A percentile compares a stretch with the other conserved stretches of the same genome.
Conservation (phyloP, 1,284 basidiomycete species). For the Austroboletus niveus region DNA sequence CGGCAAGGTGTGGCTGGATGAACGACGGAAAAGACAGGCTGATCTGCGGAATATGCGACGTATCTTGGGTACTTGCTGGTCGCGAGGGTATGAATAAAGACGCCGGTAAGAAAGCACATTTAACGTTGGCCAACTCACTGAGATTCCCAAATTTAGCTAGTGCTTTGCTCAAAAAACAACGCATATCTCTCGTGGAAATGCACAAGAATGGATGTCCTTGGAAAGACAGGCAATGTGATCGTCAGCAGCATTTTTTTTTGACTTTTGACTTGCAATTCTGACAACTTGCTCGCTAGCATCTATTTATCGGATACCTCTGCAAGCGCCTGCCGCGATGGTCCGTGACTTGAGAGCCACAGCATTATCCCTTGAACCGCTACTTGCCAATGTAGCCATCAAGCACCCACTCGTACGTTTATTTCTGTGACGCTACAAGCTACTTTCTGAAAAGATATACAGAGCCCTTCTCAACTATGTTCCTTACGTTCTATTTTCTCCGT, state of each 20-base stretch:
- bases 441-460: constrained; percentile 33
- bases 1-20: constrained; percentile 75
- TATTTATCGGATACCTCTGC: constrained; percentile 71
- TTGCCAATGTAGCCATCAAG: constrained; percentile 56
- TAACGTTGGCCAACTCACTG: constrained; percentile 14
- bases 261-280: neutral
- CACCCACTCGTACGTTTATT: constrained; percentile 62
- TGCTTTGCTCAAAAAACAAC: constrained; percentile 70
- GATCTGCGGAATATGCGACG: constrained; percentile 64
- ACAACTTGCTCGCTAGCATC: constrained; percentile 44
- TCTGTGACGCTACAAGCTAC: neutral
- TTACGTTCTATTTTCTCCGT: constrained; percentile 40
- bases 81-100: constrained; percentile 67
- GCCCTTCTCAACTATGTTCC: constrained; percentile 43
- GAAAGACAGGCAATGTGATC: constrained; percentile 74
- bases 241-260: constrained; percentile 37
- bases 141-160: constrained; percentile 45
- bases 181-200: constrained; percentile 54
- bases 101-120: constrained; percentile 58
- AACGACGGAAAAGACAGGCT: constrained; percentile 76
- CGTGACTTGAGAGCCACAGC: constrained; percentile 60
- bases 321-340: constrained; percentile 58
- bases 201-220: constrained; percentile 82
- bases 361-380: constrained; percentile 45
- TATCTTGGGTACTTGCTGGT: constrained; percentile 68